Conservation (phyloP, 345 rosid species). For the Brassica incana region DNA sequence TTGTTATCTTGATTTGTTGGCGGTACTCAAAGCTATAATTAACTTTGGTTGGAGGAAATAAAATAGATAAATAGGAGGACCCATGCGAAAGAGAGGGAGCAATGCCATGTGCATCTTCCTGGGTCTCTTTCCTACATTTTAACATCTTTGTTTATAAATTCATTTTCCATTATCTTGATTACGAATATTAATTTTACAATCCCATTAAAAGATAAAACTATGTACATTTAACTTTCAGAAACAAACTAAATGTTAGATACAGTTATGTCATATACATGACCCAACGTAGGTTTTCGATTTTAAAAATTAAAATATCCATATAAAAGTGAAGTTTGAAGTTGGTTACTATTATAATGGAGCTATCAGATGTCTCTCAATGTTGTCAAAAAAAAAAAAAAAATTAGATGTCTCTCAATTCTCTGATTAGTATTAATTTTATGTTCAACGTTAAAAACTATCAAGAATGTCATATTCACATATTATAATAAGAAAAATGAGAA, state of each 20-base stretch:
- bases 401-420: neutral
- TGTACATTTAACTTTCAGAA: neutral
- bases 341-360: constrained; percentile 3
- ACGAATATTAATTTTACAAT: constrained; percentile 1
- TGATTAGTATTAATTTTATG: neutral
- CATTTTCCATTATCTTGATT: neutral
- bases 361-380: constrained; percentile 1
- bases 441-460: neutral
- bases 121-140: constrained; percentile 38
- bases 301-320: neutral
- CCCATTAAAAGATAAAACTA: neutral
- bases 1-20: constrained; percentile 17
- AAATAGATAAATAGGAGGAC: constrained; percentile 29
- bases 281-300: neutral
- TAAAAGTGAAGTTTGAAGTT: neutral
- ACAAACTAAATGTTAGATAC: neutral
- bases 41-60: constrained; percentile 31
- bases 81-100: constrained; percentile 43
- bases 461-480: neutral
- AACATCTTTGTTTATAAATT: constrained; percentile 31
- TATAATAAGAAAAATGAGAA: neutral
- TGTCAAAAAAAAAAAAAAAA: too few species aligned
- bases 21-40: constrained; percentile 26
- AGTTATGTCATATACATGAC: neutral
- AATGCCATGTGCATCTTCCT: constrained; percentile 56